These are phyloP conservation scores for Cyanidium caldarium DNA, from an alignment of 23 red algal genomes.

Conservation along the genomic window DNA sequence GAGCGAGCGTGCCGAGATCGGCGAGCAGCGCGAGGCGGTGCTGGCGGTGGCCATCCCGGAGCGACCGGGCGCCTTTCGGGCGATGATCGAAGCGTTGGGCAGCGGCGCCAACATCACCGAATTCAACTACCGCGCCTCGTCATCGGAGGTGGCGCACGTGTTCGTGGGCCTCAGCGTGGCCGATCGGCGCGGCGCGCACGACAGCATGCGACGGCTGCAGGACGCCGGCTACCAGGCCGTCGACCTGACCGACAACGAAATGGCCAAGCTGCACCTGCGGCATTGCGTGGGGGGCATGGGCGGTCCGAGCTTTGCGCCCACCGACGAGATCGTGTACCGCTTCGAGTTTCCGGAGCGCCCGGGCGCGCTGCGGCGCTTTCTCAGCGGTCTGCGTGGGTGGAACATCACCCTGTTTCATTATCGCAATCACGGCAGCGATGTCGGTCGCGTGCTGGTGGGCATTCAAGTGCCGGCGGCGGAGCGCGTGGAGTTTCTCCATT, in stretches of 20 bases:
- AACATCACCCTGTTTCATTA: conserved; percentile 97
- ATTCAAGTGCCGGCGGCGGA: conserved; percentile 18
- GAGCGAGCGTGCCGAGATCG: conserved; percentile 83
- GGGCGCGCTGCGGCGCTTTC: conserved; percentile 63
- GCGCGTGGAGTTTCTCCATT: conserved; percentile 8
- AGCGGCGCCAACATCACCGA: conserved; percentile 57
- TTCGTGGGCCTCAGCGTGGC: conserved; percentile 62
- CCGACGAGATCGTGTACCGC: conserved; percentile 54
- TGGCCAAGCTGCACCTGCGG: conserved; percentile 88
- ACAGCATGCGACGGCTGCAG: conserved; percentile 18
- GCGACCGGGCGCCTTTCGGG: conserved; percentile 44
- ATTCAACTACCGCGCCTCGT: conserved; percentile 84
- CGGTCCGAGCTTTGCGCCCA: neutral
- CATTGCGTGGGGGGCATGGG: conserved; percentile 69
- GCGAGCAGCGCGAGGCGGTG: conserved; percentile 79
- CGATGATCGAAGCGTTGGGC: conserved; percentile 55
- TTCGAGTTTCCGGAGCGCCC: conserved; percentile 94
- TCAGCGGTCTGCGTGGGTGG: conserved; percentile 35
- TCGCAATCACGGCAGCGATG: conserved; percentile 89
- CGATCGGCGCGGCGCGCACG: conserved; percentile 12
- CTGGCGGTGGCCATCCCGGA: conserved; percentile 94
- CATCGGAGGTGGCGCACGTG: conserved; percentile 44
- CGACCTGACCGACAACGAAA: conserved; percentile 83
- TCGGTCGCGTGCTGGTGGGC: conserved; percentile 76
- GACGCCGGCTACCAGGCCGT: conserved; percentile 15